A percentile compares a stretch with the other conserved stretches of the same genome.
Evolutionary conservation across 2,329 filamentous ascomycete species (phyloP).

Genomic region (Colletotrichum acutatum): DNA sequence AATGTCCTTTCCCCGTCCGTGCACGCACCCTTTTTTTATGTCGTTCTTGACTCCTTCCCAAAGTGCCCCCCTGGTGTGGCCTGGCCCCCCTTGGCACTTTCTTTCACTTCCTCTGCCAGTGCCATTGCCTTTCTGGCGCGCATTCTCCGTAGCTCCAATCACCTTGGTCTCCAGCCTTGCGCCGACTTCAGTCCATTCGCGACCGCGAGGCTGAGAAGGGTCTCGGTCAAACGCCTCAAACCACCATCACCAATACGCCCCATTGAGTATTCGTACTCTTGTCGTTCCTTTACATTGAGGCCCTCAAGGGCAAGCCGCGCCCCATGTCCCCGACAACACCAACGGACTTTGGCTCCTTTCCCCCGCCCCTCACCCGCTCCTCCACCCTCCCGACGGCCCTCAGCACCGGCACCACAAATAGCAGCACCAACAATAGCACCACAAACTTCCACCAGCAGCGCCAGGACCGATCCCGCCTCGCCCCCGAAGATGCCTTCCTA

Average conservation of each 20-base stretch:
- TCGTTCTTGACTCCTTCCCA: too few species aligned
- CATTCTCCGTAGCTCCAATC: neutral
- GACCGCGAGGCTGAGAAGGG: conserved; percentile 28
- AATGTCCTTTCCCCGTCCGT: conserved; percentile 28
- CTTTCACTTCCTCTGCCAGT: neutral
- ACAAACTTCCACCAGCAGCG: conserved; percentile 44
- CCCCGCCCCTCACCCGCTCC: conserved; percentile 48
- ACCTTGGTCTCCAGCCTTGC: neutral
- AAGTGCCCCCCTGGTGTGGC: too few species aligned
- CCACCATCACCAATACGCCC: neutral
- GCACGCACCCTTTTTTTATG: conserved; percentile 12
- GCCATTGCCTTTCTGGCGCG: neutral
- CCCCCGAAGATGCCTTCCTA: conserved; percentile 86
- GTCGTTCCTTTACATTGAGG: neutral
- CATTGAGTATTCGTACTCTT: conserved; percentile 8
- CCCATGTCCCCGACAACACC: conserved; percentile 33
- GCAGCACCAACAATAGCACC: conserved; percentile 2
- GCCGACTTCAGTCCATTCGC: conserved; percentile 19
- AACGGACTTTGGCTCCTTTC: conserved; percentile 33
- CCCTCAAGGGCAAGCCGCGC: conserved; percentile 2
- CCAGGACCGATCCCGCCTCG: conserved; percentile 73
- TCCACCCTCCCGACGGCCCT: conserved; percentile 51
- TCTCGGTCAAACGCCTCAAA: conserved; percentile 1
- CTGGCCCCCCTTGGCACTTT: too few species aligned
- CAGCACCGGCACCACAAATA: conserved; percentile 11